Evolutionary conservation across 371 early-diverging fungal genomes (phyloP).

Genomic region (Catenaria anguillulae): DNA sequence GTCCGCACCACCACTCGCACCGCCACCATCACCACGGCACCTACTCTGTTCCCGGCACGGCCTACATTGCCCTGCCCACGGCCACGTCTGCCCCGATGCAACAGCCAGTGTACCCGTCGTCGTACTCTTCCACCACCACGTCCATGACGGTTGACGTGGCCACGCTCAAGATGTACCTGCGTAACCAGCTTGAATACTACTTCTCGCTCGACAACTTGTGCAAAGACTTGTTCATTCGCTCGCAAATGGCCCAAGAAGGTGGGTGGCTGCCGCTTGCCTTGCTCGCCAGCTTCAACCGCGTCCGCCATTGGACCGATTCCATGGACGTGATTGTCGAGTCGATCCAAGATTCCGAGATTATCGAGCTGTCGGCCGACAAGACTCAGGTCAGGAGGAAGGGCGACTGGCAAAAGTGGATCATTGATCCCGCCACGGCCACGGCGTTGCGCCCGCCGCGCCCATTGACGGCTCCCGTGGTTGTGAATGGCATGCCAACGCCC

Average conservation of each 20-base stretch:
- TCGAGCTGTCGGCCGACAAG: conserved; percentile 36
- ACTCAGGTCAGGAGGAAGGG: conserved; percentile 47
- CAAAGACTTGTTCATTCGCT: conserved; percentile 81
- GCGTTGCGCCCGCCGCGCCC: neutral
- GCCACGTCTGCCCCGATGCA: too few relatives aligned
- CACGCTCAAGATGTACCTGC: neutral
- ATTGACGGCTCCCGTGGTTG: neutral
- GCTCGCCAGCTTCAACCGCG: conserved; percentile 72
- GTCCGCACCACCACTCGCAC: neutral
- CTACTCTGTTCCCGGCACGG: neutral
- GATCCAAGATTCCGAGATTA: conserved; percentile 31
- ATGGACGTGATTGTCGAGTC: conserved; percentile 41
- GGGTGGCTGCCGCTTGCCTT: conserved; percentile 48
- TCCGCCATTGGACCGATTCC: conserved; percentile 54
- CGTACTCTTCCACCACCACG: neutral
- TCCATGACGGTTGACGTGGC: neutral
- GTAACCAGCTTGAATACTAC: conserved; percentile 49
- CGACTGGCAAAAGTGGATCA: conserved; percentile 66
- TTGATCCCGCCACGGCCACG: conserved; percentile 17
- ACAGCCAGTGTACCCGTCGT: neutral
- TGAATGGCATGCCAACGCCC: neutral
- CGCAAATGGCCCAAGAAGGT: conserved; percentile 70
- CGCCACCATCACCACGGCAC: neutral
- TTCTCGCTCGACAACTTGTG: conserved; percentile 89
- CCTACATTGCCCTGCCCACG: neutral